Evolutionary conservation across 75 land plant species (phyloP).

Genomic region (Pinus albicaulis): DNA sequence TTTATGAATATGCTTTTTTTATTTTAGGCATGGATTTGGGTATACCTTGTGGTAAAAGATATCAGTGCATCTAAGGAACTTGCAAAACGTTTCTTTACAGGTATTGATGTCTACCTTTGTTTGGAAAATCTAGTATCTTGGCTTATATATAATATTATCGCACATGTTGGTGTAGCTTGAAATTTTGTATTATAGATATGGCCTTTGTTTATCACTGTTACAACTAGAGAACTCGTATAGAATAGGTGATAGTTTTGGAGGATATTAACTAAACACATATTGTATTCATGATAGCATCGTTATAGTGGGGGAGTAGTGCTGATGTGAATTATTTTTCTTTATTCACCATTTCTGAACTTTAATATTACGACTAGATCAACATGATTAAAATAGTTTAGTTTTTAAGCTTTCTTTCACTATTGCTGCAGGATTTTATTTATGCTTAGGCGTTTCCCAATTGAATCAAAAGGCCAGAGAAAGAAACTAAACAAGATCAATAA

Average conservation of each 20-base stretch:
- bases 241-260: neutral
- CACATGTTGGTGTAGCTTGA: neutral
- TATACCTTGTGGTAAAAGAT: slow-evolving; percentile 26
- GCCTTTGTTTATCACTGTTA: neutral
- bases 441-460: slow-evolving; percentile 56
- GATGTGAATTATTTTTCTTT: neutral
- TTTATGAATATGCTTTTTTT: neutral
- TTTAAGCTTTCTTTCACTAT: neutral
- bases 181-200: neutral
- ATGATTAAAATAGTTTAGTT: neutral
- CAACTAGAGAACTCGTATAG: neutral
- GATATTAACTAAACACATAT: neutral
- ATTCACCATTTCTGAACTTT: neutral
- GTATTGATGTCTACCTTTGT: slow-evolving; percentile 13
- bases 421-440: slow-evolving; percentile 49
- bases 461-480: slow-evolving; percentile 55
- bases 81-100: slow-evolving; percentile 59
- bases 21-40: slow-evolving; percentile 53
- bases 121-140: neutral
- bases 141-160: neutral
- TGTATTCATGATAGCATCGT: too few relatives aligned
- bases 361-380: neutral
- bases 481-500: slow-evolving; percentile 58
- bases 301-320: too few relatives aligned
- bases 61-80: slow-evolving; percentile 26